Percentiles rank a stretch among this genome's conserved stretches.
Evolutionary conservation across 331 rosid species (phyloP).

Genomic region (Rhamnella rubrinervis): DNA sequence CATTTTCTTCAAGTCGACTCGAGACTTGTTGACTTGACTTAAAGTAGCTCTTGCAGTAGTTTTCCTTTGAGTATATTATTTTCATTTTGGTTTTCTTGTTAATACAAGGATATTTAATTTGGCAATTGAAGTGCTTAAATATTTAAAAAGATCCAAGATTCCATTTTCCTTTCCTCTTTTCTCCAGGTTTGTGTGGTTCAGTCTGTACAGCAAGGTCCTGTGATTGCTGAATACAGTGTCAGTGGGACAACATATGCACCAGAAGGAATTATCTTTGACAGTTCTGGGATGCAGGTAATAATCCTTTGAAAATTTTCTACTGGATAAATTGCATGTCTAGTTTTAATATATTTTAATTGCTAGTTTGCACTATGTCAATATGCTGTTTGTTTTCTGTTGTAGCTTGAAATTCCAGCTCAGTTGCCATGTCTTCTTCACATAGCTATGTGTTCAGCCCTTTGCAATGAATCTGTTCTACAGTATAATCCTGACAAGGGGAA

Average conservation of each 20-base stretch:
- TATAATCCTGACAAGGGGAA: slow-evolving; percentile 89
- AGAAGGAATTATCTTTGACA: slow-evolving; percentile 72
- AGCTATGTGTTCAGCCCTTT: slow-evolving; percentile 94
- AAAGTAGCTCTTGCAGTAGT: too few species aligned
- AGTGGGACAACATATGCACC: slow-evolving; percentile 95
- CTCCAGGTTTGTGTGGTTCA: slow-evolving; percentile 85
- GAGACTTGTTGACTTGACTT: too few species aligned
- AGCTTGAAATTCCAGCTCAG: slow-evolving; percentile 86
- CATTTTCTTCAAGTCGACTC: too few species aligned
- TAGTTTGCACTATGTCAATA: background rate
- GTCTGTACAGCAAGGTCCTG: slow-evolving; percentile 58
- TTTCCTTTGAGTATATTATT: too few species aligned
- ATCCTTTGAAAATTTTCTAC: slow-evolving; percentile 10
- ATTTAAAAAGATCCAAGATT: background rate
- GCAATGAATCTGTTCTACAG: slow-evolving; percentile 89
- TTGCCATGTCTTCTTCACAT: slow-evolving; percentile 85
- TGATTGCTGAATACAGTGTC: slow-evolving; percentile 70
- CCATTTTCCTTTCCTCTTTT: slow-evolving; percentile 7
- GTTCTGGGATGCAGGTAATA: slow-evolving; percentile 67
- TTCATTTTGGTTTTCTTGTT: too few species aligned
- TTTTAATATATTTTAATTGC: background rate
- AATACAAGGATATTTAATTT: background rate
- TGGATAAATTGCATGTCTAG: slow-evolving; percentile 4
- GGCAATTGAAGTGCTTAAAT: too few species aligned
- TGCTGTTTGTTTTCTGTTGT: slow-evolving; percentile 38